Base-by-base conservation (phyloP, 495 filamentous ascomycete genomes). In the Penicillium steckii region DNA sequence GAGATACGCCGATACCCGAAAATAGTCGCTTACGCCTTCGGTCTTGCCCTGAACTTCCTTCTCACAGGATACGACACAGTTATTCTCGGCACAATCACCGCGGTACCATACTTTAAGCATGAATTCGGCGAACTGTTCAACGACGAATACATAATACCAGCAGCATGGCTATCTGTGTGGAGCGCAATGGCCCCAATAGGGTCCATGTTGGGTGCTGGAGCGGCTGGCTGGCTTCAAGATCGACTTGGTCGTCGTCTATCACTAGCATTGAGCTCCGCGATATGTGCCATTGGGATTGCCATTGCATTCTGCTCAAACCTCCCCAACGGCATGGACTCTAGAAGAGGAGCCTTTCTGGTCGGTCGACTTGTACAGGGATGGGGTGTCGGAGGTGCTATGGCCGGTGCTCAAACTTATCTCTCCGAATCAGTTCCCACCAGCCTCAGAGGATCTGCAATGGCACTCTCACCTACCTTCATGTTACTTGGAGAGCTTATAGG, bases 101-200 rank as follows among this genome's bases (percentile, higher is more conserved):
- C 71, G 3, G 71, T 76, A 55, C 69, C 70, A 19, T 57, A 62
- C 8, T 73, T 76, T 58, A 65, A 70, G 57, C 49, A 53, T 10
- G 67, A 76, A 38, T 76, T 68, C 46, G 74, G 74, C 22, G 59
- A 60, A 9, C 41, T 43, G 5, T 59, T 67, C 32, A 46, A 67
- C 13, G 61, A 46, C 9, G 27, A 65, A 38, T 70, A 71, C 27
- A 79, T 77, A 54, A 71, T 77, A 48, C 74, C 72, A 2, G 69
- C 74, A 22, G 37, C 68, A 45, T 79, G 75, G 74, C 67, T 79
- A 6, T 65, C 69, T 0, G 59, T 79, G 10, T 79, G 74, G 74
- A 70, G 66, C 47, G 55, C 71, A n/a, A 60, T 67, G 2, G 61
- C 56, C 9, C 69, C 71, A 0, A 51, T 73, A 24, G 71, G 73